These are phyloP conservation scores for Podila epigama DNA, from an alignment of 192 early-diverging fungal genomes.

Conservation along the genomic window DNA sequence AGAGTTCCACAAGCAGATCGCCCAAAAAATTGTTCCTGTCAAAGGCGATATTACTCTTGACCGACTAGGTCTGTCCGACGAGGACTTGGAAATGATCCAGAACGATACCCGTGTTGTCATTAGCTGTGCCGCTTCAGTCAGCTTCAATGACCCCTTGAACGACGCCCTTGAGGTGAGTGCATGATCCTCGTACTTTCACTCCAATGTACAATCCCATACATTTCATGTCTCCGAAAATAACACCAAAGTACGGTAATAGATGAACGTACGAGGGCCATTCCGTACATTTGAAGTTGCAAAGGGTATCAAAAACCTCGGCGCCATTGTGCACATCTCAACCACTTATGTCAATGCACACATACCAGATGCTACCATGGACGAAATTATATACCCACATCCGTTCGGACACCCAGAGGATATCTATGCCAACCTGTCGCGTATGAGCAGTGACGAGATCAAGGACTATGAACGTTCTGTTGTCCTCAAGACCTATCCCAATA, in stretches of 20 bases:
- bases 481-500: slow-evolving; percentile 53
- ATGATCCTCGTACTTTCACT: too few relatives aligned
- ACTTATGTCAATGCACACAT: slow-evolving; percentile 41
- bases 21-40: slow-evolving; percentile 53
- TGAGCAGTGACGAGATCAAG: slow-evolving; percentile 34
- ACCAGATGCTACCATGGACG: slow-evolving; percentile 17
- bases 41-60: slow-evolving; percentile 49
- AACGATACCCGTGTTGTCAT: slow-evolving; percentile 52
- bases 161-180: slow-evolving; percentile 58
- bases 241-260: background rate
- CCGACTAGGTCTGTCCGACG: slow-evolving; percentile 45
- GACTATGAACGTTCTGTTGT: slow-evolving; percentile 36
- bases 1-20: slow-evolving; percentile 46
- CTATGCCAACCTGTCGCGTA: slow-evolving; percentile 19
- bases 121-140: slow-evolving; percentile 58
- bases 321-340: slow-evolving; percentile 40
- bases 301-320: slow-evolving; percentile 21
- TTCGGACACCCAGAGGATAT: slow-evolving; percentile 30
- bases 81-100: slow-evolving; percentile 47
- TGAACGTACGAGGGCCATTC: slow-evolving; percentile 37
- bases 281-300: slow-evolving; percentile 33
- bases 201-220: background rate
- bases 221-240: background rate
- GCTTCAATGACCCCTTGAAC: slow-evolving; percentile 53
- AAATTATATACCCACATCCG: slow-evolving; percentile 28